Percentiles rank a stretch among this genome's conserved stretches.
phyloP scores from a whole-genome alignment of 768 basidiomycete genomes.

The Sistotremastrum suecicum region DNA sequence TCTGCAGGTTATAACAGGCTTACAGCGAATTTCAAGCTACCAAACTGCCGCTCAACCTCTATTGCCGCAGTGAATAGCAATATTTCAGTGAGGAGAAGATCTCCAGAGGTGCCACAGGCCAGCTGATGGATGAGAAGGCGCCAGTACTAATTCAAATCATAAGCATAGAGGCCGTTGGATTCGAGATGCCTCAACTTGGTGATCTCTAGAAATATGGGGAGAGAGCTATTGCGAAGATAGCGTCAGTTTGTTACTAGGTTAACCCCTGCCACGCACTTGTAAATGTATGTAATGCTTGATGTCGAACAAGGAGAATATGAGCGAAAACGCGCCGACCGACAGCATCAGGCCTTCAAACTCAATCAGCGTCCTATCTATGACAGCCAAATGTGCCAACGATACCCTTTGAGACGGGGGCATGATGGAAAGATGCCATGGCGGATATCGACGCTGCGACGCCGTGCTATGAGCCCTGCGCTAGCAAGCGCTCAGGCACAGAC shows the following conservation, averaged over 20 bases:
- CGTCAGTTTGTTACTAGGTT: slow-evolving; percentile 3
- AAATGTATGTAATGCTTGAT: slow-evolving; percentile 82
- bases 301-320: slow-evolving; percentile 66
- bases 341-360: slow-evolving; percentile 57
- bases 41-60: slow-evolving; percentile 73
- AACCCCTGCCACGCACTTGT: slow-evolving; percentile 32
- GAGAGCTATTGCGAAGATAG: slow-evolving; percentile 36
- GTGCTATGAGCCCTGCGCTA: background rate
- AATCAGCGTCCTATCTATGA: slow-evolving; percentile 1
- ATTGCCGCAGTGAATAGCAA: slow-evolving; percentile 58
- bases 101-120: slow-evolving; percentile 73
- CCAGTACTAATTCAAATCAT: slow-evolving; percentile 55
- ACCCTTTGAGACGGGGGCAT: slow-evolving; percentile 82
- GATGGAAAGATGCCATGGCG: slow-evolving; percentile 41
- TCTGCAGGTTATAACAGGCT: slow-evolving; percentile 12
- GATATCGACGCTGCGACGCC: background rate
- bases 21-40: slow-evolving; percentile 78
- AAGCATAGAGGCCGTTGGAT: background rate
- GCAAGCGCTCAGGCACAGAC: no score
- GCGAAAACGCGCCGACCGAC: slow-evolving; percentile 52
- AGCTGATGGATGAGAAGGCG: slow-evolving; percentile 59
- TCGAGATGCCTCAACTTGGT: slow-evolving; percentile 44
- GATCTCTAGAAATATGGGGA: slow-evolving; percentile 80
- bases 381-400: background rate
- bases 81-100: slow-evolving; percentile 65